Evolutionary conservation across 306 rosid genomes (phyloP).

Genomic region (Cucurbita moschata): DNA sequence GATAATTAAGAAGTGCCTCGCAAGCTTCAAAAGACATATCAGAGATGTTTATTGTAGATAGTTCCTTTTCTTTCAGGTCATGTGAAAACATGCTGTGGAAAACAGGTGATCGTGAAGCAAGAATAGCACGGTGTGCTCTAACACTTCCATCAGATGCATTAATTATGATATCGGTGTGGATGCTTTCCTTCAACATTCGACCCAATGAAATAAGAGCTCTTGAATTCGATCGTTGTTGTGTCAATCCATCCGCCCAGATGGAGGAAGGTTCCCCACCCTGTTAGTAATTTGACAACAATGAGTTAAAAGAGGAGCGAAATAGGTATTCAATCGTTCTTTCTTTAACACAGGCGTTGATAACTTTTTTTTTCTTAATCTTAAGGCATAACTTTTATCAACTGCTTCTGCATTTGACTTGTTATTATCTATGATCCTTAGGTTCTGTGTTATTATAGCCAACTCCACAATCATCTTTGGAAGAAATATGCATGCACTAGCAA

Average conservation of each 20-base stretch:
- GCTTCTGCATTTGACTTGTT: background rate
- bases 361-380: background rate
- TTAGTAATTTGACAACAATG: background rate
- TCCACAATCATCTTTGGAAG: background rate
- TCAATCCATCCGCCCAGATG: constrained; percentile 57
- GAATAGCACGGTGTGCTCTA: constrained; percentile 86
- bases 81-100: constrained; percentile 90
- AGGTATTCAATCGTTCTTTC: background rate
- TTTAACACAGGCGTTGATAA: background rate
- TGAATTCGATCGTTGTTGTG: constrained; percentile 43
- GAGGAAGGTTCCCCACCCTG: constrained; percentile 79
- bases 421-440: background rate
- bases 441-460: background rate
- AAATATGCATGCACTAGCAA: background rate
- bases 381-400: background rate
- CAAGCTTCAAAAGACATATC: constrained; percentile 86
- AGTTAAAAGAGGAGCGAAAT: background rate
- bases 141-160: constrained; percentile 73
- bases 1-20: constrained; percentile 60
- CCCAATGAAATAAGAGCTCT: constrained; percentile 55
- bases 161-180: constrained; percentile 79
- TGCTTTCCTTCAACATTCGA: constrained; percentile 68
- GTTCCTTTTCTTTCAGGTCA: constrained; percentile 75
- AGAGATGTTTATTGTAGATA: constrained; percentile 58
- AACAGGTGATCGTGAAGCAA: constrained; percentile 80